Evolutionary conservation across 2,329 filamentous ascomycete species (phyloP).

Genomic region (Monilinia aucupariae): DNA sequence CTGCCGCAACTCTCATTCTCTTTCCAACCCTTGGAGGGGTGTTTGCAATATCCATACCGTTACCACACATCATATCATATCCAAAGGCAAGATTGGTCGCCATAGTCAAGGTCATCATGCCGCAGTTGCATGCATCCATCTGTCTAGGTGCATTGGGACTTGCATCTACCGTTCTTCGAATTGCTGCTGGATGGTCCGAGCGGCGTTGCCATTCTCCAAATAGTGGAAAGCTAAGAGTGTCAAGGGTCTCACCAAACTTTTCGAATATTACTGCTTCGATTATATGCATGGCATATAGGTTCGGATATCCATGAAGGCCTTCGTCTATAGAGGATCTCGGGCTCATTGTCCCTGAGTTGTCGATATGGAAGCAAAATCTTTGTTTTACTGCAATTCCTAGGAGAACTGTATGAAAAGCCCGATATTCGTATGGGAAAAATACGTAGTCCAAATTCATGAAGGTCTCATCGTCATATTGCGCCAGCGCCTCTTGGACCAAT

Average conservation of each 20-base stretch:
- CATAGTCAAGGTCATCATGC: background rate
- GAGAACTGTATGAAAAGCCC: background rate
- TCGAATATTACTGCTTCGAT: background rate
- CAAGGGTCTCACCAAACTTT: background rate
- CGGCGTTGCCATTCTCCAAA: constrained; percentile 8
- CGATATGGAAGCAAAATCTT: constrained; percentile 8
- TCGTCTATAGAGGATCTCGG: background rate
- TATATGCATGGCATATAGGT: background rate
- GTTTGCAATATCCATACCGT: background rate
- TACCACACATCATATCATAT: constrained; percentile 8
- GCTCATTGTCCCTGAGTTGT: background rate
- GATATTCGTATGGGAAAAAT: background rate
- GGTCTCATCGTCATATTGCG: background rate
- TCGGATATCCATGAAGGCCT: background rate
- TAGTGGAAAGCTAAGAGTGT: background rate
- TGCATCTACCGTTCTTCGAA: background rate
- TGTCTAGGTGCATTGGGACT: constrained; percentile 9
- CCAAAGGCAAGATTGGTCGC: background rate
- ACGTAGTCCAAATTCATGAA: constrained; percentile 7
- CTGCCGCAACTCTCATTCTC: background rate
- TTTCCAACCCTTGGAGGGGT: background rate
- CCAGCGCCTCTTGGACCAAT: background rate
- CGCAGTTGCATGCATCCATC: background rate
- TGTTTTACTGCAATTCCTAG: constrained; percentile 7
- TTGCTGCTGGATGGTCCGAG: fast-evolving